Evolutionary conservation across 768 basidiomycete genomes (phyloP).

Genomic region (Filobasidium wieringae): DNA sequence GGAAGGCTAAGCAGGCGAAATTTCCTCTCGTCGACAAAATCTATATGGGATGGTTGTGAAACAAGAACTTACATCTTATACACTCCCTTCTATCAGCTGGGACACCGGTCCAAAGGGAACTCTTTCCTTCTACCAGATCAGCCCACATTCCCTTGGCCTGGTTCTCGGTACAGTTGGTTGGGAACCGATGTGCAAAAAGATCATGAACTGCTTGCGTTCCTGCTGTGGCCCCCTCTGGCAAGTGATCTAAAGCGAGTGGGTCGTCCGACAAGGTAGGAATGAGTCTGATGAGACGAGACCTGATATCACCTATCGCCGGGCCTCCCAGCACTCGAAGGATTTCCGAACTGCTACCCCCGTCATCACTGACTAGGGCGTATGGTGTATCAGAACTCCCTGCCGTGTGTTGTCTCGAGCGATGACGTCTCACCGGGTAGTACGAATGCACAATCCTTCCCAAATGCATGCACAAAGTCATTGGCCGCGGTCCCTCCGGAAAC

Average conservation of each 20-base stretch:
- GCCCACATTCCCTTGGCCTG: slow-evolving; percentile 83
- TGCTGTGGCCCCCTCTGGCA: slow-evolving; percentile 43
- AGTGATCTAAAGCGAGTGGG: slow-evolving; percentile 11
- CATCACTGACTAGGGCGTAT: slow-evolving; percentile 55
- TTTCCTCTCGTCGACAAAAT: background rate
- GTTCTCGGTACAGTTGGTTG: slow-evolving; percentile 54
- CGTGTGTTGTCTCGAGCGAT: background rate
- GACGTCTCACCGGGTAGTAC: slow-evolving; percentile 54
- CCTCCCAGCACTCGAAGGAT: slow-evolving; percentile 72
- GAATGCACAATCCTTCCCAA: slow-evolving; percentile 58
- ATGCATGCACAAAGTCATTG: slow-evolving; percentile 78
- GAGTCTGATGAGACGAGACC: slow-evolving; percentile 70
- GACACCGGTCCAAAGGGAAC: slow-evolving; percentile 68
- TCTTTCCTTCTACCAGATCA: slow-evolving; percentile 78
- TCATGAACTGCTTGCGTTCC: slow-evolving; percentile 50
- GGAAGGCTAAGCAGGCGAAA: slow-evolving; percentile 51
- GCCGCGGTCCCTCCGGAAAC: slow-evolving; percentile 92
- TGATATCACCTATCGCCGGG: slow-evolving; percentile 37
- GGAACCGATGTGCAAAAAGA: slow-evolving; percentile 69
- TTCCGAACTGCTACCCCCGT: slow-evolving; percentile 89
- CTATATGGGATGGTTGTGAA: background rate
- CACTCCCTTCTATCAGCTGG: slow-evolving; percentile 82
- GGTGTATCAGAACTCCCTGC: background rate
- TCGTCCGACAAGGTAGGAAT: slow-evolving; percentile 54
- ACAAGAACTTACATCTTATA: slow-evolving; percentile 56